Evolutionary conservation across 352 stramenopile species (phyloP), one percentile per base, ranked within the genome.

Genomic region (Globisporangium irregulare): DNA sequence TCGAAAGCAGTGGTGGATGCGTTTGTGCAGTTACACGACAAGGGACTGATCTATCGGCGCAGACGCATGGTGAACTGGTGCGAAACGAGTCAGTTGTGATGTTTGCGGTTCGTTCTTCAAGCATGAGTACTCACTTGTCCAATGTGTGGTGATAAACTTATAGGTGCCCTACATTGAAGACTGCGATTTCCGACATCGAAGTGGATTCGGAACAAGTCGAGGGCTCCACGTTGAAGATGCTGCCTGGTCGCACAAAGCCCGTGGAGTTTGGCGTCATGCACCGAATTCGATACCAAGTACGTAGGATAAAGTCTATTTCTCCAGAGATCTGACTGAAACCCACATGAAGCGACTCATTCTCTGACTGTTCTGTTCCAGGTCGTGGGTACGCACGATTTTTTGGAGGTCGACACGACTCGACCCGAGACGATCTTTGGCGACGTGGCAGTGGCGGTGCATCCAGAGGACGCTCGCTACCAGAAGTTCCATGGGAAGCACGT

Each of bases 351-450:
- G 10, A 4, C 55, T 46, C 6, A 46, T 25, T 4, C 18, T 50
- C 43, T n/a, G 1, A 58, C 10, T 58, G n/a, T 25, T 53, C 25
- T 25, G 14, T 12, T 18, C 18, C 53, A 88, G 72, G 41, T 94
- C 3, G 81, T 75, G 15, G 86, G 83, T 57, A 83, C 75, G 32
- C 66, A 86, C 12, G 80, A 89, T 38, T 87, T 79, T 64, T 71
- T 99, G 24, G 80, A 97, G 10, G 95, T 99, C 9, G 97, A 98
- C 54, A 99, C 98, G 0, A 99, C 98, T 0, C 81, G 98, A 61
- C 97, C 97, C 0, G 98, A 99, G 78, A 99, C 98, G 4, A 99
- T 99, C 59, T 97, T 99, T 66, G 98, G 98, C 7, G 98, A 99
- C 74, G 97, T 97, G 2, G 98, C 97, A 1, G 90, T 99, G 14